Conservation (phyloP, 345 rosid genomes). For the Salix exigua region DNA sequence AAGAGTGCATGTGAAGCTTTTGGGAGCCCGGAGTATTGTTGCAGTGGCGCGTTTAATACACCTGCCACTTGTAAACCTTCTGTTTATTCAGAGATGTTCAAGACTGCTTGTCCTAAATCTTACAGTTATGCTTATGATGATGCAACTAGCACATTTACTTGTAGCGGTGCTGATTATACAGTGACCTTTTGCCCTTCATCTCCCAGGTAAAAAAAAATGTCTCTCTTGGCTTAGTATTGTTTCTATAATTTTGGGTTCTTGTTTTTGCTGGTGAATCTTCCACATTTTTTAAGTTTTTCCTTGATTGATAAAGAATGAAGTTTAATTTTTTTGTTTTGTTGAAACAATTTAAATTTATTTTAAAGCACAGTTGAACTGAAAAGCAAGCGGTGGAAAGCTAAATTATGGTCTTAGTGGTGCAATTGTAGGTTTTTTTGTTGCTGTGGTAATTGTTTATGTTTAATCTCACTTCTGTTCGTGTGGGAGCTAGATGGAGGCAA, state of each 20-base stretch:
- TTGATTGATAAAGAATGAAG: background rate
- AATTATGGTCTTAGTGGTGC: background rate
- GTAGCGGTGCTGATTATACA: constrained; percentile 82
- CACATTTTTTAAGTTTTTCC: background rate
- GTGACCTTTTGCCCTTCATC: constrained; percentile 94
- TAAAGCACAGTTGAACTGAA: no score
- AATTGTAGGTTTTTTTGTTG: background rate
- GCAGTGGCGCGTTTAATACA: constrained; percentile 88
- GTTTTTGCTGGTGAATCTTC: background rate
- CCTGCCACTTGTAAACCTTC: constrained; percentile 84
- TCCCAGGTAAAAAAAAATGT: constrained; percentile 45
- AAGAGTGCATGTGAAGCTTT: constrained; percentile 95
- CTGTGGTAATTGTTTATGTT: background rate
- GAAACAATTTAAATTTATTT: no score
- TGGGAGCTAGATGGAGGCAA: constrained; percentile 1
- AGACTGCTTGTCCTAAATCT: constrained; percentile 85
- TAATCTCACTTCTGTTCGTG: background rate
- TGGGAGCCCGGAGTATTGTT: constrained; percentile 87
- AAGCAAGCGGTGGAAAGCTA: background rate
- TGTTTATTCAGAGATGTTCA: constrained; percentile 82
- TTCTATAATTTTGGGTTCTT: background rate
- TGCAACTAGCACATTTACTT: constrained; percentile 86
- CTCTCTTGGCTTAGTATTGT: background rate
- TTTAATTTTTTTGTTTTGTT: background rate
- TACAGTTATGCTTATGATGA: constrained; percentile 96